Evolutionary conservation across 73 alveolate genomes (phyloP).

Genomic region (Uronychia binucleata): DNA sequence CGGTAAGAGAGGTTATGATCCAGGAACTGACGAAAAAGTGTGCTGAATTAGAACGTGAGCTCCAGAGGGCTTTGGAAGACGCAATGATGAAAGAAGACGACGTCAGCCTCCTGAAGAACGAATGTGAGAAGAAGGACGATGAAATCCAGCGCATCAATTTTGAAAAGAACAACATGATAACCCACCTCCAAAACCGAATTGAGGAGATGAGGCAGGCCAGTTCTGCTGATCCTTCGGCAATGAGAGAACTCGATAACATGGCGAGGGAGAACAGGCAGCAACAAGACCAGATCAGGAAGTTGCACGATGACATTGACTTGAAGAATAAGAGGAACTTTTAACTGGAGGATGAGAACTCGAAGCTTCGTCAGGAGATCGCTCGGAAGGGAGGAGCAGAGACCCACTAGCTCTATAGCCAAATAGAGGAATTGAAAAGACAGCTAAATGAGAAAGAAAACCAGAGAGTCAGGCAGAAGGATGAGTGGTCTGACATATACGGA

Average conservation of each 20-base stretch:
- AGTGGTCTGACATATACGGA: constrained; percentile 49
- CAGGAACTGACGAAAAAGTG: constrained; percentile 13
- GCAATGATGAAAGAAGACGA: constrained; percentile 6
- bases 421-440: constrained; percentile 1
- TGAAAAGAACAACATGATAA: background rate
- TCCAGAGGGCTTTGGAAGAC: constrained; percentile 8
- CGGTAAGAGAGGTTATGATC: constrained; percentile 21
- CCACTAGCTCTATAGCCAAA: background rate
- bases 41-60: constrained; percentile 17
- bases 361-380: background rate
- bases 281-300: constrained; percentile 19
- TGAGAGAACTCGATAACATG: constrained; percentile 17
- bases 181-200: background rate
- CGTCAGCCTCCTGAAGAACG: background rate
- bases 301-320: constrained; percentile 12
- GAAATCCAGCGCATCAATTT: constrained; percentile 5
- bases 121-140: constrained; percentile 17
- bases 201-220: background rate
- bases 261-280: constrained; percentile 17
- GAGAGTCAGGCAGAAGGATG: constrained; percentile 28
- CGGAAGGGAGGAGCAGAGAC: constrained; percentile 5
- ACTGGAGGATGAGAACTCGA: background rate
- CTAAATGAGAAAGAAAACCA: constrained; percentile 19
- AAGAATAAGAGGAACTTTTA: background rate
- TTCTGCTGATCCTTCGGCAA: constrained; percentile 1